phyloP scores from a whole-genome alignment of 2,329 filamentous ascomycete species.

The Stemphylium vesicarium region DNA sequence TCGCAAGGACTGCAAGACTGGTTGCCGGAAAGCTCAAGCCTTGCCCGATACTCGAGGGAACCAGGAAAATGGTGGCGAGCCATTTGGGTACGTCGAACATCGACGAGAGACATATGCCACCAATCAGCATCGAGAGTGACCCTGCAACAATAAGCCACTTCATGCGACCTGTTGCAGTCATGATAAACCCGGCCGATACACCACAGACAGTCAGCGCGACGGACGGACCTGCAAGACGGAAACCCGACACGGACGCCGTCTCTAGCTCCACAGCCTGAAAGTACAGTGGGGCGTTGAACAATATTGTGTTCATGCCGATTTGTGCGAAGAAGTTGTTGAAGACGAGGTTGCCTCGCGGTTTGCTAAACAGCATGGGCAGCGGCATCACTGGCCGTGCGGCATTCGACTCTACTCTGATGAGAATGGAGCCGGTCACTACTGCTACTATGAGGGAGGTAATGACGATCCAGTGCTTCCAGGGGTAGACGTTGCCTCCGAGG shows the following conservation, averaged over 20 bases:
- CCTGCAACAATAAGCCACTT: conserved; percentile 51
- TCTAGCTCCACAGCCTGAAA: conserved; percentile 60
- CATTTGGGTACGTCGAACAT: conserved; percentile 51
- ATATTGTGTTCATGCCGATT: conserved; percentile 61
- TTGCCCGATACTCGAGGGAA: conserved; percentile 50
- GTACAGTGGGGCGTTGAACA: conserved; percentile 76
- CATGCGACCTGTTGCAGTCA: conserved; percentile 53
- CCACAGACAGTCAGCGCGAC: conserved; percentile 54
- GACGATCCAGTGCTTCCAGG: conserved; percentile 60
- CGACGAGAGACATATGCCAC: conserved; percentile 42
- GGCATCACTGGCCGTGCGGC: conserved; percentile 57
- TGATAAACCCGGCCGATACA: conserved; percentile 52
- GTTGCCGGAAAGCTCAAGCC: conserved; percentile 52
- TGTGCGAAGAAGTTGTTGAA: conserved; percentile 60
- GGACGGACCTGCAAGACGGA: conserved; percentile 71
- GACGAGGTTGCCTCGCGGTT: conserved; percentile 57
- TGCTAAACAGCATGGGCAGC: conserved; percentile 54
- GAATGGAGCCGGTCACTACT: conserved; percentile 47
- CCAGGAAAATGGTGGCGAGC: conserved; percentile 51
- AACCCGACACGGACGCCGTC: conserved; percentile 72
- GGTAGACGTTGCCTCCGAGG: conserved; percentile 59
- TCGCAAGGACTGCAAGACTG: conserved; percentile 51
- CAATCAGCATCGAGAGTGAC: conserved; percentile 46
- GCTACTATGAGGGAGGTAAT: conserved; percentile 55
- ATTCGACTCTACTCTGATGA: conserved; percentile 50